Conservation (phyloP, 495 filamentous ascomycete species). For the Penicillium lividum region DNA sequence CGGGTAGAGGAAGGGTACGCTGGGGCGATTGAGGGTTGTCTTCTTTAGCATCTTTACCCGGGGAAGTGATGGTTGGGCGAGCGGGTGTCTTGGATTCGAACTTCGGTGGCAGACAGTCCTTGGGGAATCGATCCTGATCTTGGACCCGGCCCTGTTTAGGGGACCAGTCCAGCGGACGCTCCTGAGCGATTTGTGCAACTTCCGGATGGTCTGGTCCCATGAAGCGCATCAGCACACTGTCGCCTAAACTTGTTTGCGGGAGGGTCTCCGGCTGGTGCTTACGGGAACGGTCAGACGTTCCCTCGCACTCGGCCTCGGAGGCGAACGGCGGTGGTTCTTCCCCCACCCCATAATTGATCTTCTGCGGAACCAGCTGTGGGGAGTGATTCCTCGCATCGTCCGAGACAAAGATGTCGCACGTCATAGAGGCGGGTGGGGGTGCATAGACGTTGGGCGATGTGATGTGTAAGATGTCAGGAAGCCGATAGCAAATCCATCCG, state of each 20-base stretch:
- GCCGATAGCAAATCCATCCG: conserved; percentile 2
- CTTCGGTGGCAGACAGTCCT: neutral
- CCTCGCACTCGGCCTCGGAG: conserved; percentile 17
- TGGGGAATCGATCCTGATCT: neutral
- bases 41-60: neutral
- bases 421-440: conserved; percentile 37
- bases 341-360: conserved; percentile 27
- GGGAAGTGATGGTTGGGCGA: neutral
- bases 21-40: neutral
- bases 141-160: conserved; percentile 11
- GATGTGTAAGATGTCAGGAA: conserved; percentile 7
- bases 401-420: conserved; percentile 44
- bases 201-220: conserved; percentile 49
- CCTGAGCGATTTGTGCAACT: conserved; percentile 35
- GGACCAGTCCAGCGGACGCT: conserved; percentile 20
- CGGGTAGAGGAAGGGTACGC: conserved; percentile 7
- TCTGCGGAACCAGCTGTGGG: conserved; percentile 27
- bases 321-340: conserved; percentile 35
- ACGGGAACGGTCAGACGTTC: conserved; percentile 35
- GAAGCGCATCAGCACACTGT: conserved; percentile 50
- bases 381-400: conserved; percentile 43
- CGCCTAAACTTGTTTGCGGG: conserved; percentile 35
- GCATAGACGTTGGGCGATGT: conserved; percentile 5
- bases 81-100: neutral
- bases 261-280: conserved; percentile 41